phyloP scores from a whole-genome alignment of 2,329 filamentous ascomycete species.

The Catunica adiposa region DNA sequence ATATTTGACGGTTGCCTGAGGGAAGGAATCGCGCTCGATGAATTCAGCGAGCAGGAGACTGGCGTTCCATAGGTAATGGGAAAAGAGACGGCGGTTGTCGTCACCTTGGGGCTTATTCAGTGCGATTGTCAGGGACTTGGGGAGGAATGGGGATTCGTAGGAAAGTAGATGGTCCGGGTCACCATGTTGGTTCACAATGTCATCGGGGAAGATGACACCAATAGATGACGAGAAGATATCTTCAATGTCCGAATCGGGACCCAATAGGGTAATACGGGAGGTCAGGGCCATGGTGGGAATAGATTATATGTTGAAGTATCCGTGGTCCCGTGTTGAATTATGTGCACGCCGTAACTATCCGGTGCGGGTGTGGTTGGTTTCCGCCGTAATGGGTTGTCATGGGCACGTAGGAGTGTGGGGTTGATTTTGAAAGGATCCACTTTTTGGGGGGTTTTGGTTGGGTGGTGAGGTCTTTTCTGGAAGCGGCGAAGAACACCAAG shows the following conservation, averaged over 20 bases:
- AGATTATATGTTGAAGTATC: too few relatives aligned
- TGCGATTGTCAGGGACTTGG: constrained; percentile 27
- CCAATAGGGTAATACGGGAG: constrained; percentile 21
- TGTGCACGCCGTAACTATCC: too few relatives aligned
- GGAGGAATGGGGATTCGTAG: constrained; percentile 39
- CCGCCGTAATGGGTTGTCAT: too few relatives aligned
- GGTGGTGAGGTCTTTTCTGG: too few relatives aligned
- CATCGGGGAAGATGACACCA: constrained; percentile 50
- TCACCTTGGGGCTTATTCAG: constrained; percentile 34
- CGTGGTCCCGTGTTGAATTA: too few relatives aligned
- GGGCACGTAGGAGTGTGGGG: too few relatives aligned
- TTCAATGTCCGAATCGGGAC: constrained; percentile 30
- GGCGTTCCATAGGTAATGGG: constrained; percentile 61
- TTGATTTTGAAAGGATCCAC: too few relatives aligned
- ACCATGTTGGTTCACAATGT: constrained; percentile 49
- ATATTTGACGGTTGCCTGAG: neutral
- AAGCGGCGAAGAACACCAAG: too few relatives aligned
- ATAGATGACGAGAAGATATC: constrained; percentile 44
- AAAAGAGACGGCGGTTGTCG: constrained; percentile 43
- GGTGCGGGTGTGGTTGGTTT: too few relatives aligned
- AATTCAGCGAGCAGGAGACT: constrained; percentile 38
- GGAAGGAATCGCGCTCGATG: constrained; percentile 32
- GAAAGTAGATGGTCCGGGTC: constrained; percentile 40
- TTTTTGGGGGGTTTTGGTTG: too few relatives aligned
- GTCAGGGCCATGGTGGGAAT: constrained; percentile 28